phyloP scores from a whole-genome alignment of 1,284 basidiomycete species.

The Pyrrhoderma noxium region DNA sequence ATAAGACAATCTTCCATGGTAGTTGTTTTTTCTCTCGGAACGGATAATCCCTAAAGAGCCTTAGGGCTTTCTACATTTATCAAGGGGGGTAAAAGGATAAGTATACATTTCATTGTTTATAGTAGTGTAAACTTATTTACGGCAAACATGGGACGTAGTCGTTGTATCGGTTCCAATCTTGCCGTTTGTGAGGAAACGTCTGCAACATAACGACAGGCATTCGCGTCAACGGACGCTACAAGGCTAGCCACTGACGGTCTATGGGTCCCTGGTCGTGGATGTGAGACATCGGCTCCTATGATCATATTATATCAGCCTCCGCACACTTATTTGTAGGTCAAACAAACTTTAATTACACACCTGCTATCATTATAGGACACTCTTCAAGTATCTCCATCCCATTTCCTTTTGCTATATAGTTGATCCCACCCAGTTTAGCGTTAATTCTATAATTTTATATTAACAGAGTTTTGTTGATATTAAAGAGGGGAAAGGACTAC shows the following conservation, averaged over 20 bases:
- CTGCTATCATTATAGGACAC: constrained; percentile 31
- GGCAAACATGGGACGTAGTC: constrained; percentile 15
- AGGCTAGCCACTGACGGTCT: constrained; percentile 34
- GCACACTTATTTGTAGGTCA: no score
- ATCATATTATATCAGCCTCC: no score
- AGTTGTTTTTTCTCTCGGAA: constrained; percentile 7
- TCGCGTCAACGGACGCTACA: constrained; percentile 29
- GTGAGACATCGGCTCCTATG: constrained; percentile 36
- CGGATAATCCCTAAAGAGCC: not conserved
- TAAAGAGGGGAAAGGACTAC: no score
- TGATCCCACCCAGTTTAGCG: constrained; percentile 33
- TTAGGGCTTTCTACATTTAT: constrained; percentile 2
- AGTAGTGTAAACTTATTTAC: constrained; percentile 6
- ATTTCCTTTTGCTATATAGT: constrained; percentile 24
- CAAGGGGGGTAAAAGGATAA: not conserved
- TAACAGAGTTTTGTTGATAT: no score
- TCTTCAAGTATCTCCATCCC: constrained; percentile 23
- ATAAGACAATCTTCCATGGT: constrained; percentile 27
- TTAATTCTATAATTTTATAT: constrained; percentile 30
- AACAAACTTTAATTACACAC: constrained; percentile 24
- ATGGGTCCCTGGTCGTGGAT: constrained; percentile 29
- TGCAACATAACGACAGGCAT: constrained; percentile 21
- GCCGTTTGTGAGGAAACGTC: constrained; percentile 10
- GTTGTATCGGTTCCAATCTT: constrained; percentile 15
- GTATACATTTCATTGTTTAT: not conserved